Percentiles rank a stretch among this genome's conserved stretches.
Evolutionary conservation across 2,329 filamentous ascomycete species (phyloP).

Genomic region (Xylaria sp.): DNA sequence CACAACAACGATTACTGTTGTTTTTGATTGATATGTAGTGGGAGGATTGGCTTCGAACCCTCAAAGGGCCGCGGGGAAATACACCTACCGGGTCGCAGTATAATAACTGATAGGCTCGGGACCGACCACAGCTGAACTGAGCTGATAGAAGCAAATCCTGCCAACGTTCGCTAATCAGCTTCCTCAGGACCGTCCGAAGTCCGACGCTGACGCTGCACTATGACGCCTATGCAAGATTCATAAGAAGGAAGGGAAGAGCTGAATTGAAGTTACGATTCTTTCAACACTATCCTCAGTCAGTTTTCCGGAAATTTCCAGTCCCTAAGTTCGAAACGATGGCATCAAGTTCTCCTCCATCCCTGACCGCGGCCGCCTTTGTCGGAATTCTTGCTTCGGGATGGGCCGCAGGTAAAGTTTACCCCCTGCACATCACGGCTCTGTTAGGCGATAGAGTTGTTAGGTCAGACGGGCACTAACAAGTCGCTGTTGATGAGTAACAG

Average conservation of each 20-base stretch:
- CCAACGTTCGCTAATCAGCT: not conserved
- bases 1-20: slow-evolving; percentile 4
- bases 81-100: not conserved
- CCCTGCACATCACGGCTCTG: slow-evolving; percentile 2
- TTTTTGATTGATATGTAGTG: not conserved
- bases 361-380: slow-evolving; percentile 25
- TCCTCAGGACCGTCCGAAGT: slow-evolving; percentile 2
- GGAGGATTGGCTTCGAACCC: slow-evolving; percentile 1
- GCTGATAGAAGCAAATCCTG: not conserved
- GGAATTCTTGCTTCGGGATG: slow-evolving; percentile 36
- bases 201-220: not conserved
- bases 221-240: not conserved
- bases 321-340: slow-evolving; percentile 23
- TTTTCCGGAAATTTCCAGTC: not conserved
- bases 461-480: slow-evolving; percentile 18
- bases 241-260: slow-evolving; percentile 18
- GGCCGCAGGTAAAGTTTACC: slow-evolving; percentile 32
- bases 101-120: slow-evolving; percentile 13
- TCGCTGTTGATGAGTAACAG: slow-evolving; percentile 24
- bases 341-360: slow-evolving; percentile 23
- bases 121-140: slow-evolving; percentile 20
- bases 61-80: slow-evolving; percentile 1
- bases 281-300: not conserved
- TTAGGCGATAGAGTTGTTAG: not conserved
- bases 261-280: slow-evolving; percentile 2